phyloP scores from a whole-genome alignment of 2,329 filamentous ascomycete genomes.

The Colletotrichum karsti region DNA sequence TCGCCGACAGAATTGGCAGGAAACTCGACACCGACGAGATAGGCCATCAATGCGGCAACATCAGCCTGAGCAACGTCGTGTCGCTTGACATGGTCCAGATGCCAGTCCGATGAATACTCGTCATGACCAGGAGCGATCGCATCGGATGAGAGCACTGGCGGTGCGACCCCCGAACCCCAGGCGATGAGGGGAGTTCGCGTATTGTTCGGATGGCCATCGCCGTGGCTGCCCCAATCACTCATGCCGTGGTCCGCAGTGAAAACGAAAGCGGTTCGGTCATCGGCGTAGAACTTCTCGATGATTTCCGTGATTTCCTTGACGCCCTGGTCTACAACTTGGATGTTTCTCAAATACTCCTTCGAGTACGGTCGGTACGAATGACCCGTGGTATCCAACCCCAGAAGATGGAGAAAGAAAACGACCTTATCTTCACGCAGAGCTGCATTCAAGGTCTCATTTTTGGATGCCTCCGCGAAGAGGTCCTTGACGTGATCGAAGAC shows the following conservation, averaged over 20 bases:
- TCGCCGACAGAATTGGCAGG: slow-evolving; percentile 97
- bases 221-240: slow-evolving; percentile 99
- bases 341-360: slow-evolving; percentile 92
- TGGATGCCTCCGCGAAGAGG: slow-evolving; percentile 82
- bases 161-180: slow-evolving; percentile 92
- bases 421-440: slow-evolving; percentile 83
- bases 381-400: slow-evolving; percentile 91
- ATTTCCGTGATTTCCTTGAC: slow-evolving; percentile 84
- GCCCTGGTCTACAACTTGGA: slow-evolving; percentile 92
- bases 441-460: slow-evolving; percentile 77
- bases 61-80: slow-evolving; percentile 96
- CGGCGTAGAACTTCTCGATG: slow-evolving; percentile 85
- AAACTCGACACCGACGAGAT: slow-evolving; percentile 86
- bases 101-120: slow-evolving; percentile 91
- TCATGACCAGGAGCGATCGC: slow-evolving; percentile 82
- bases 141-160: slow-evolving; percentile 67
- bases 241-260: slow-evolving; percentile 99
- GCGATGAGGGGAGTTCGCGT: slow-evolving; percentile 91
- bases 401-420: slow-evolving; percentile 94
- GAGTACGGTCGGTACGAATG: slow-evolving; percentile 91
- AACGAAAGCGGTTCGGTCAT: slow-evolving; percentile 89
- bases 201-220: slow-evolving; percentile 96
- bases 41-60: slow-evolving; percentile 94
- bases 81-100: slow-evolving; percentile 79
- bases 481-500: slow-evolving; percentile 94